Conservation (phyloP, 2,329 filamentous ascomycete genomes). For the Trichoderma gracile region DNA sequence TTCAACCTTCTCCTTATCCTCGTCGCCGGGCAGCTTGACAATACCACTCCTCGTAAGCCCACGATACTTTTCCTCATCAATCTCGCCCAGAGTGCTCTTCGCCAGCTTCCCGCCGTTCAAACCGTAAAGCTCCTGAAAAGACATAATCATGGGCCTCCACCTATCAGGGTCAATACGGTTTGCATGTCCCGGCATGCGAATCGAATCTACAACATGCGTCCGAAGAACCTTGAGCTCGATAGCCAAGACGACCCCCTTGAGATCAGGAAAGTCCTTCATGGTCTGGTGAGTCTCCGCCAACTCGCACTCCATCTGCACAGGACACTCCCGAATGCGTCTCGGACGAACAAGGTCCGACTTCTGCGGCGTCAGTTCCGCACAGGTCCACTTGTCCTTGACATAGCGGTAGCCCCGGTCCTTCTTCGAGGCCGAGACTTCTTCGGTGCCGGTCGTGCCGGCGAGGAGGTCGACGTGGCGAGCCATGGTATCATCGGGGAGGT, state of each 20-base stretch:
- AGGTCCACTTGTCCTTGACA: slow-evolving; percentile 44
- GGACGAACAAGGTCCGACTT: slow-evolving; percentile 40
- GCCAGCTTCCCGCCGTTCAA: slow-evolving; percentile 34
- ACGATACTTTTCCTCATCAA: slow-evolving; percentile 39
- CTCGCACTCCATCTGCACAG: slow-evolving; percentile 47
- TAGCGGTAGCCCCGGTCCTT: slow-evolving; percentile 37
- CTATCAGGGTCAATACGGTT: slow-evolving; percentile 46
- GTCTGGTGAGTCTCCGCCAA: slow-evolving; percentile 38
- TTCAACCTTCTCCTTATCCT: slow-evolving; percentile 9
- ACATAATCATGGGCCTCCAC: slow-evolving; percentile 48
- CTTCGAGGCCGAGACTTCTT: slow-evolving; percentile 36
- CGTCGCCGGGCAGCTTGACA: slow-evolving; percentile 7
- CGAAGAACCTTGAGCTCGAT: slow-evolving; percentile 43
- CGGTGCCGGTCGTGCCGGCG: slow-evolving; percentile 41
- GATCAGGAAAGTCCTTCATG: slow-evolving; percentile 37
- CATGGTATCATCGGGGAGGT: slow-evolving; percentile 43
- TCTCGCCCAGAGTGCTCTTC: slow-evolving; percentile 31
- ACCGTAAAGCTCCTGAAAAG: slow-evolving; percentile 47
- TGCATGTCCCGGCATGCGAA: slow-evolving; percentile 40
- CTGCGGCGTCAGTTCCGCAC: slow-evolving; percentile 38
- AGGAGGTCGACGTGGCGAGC: slow-evolving; percentile 40
- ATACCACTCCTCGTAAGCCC: slow-evolving; percentile 3
- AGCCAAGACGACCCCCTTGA: slow-evolving; percentile 35
- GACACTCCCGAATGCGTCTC: slow-evolving; percentile 42
- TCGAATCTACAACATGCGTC: slow-evolving; percentile 37